Base-by-base conservation (phyloP, 164 flowering plant genomes). In the Aristolochia californica region DNA sequence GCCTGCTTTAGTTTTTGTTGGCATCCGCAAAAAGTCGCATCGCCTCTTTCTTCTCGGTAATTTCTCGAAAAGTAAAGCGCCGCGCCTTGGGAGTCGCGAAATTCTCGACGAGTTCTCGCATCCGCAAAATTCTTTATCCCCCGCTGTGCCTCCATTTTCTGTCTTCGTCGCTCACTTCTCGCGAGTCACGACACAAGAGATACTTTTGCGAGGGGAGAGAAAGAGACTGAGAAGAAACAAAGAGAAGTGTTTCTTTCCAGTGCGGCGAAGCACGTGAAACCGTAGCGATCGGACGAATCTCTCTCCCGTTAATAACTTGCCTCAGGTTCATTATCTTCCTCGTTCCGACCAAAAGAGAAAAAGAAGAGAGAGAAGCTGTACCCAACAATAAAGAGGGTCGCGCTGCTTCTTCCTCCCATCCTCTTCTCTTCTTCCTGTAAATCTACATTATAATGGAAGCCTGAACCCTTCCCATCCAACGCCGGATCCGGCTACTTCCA, bases 11-110 rank as follows among this genome's bases (percentile, higher is more conserved):
- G 34, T 12, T 53, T 54, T 26, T 54, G 43, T 54, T 54, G 38
- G 38, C 43, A 54, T 54, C 56, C 56, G 56, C 34, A 28, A 28
- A 54, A 54, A 28, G 56, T 54, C 54, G 51, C 51, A n/a, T 17
- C 51, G n/a, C 20, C 12, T 48, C 51, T n/a, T 22, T 48, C 51
- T n/a, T 48, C 51, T 48, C 55, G 15, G 55, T 52, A 22, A 52
- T 24, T 52, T 52, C 55, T 52, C 28, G 55, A 16, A 22, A 52
- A 24, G 55, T 3, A 13, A 12, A 5, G 55, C 16, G 2, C n/a
- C 5, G 16, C 55, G 10, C 27, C 55, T 52, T 30, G 55, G 30
- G 14, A 11, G 21, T n/a, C 56, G 34, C 43, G 20, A 54, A 54
- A 28, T 54, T 54, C 56, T 54, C 56, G 56, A 54, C 56, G 27